These are phyloP conservation scores for Castanea mollissima DNA, from an alignment of 306 rosid genomes.

Conservation along the genomic window DNA sequence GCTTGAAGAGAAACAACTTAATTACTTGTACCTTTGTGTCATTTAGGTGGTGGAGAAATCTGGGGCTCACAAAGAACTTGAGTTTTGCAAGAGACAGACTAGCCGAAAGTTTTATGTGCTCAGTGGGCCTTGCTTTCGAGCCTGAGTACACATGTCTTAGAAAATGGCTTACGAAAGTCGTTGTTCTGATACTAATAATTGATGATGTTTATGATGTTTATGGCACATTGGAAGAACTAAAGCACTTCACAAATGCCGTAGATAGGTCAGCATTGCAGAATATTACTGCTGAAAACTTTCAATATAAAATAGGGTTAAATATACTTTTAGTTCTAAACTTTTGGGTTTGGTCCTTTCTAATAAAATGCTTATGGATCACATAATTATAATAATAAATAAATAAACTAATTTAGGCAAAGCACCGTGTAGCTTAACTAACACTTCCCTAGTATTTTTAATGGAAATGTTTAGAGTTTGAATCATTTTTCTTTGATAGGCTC, in stretches of 20 bases:
- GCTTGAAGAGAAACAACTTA: no score
- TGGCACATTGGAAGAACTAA: conserved; percentile 55
- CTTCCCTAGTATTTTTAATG: no score
- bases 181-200: conserved; percentile 38
- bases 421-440: no score
- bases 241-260: conserved; percentile 50
- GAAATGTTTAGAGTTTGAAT: no score
- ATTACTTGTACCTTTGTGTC: no score
- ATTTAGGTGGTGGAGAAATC: conserved; percentile 71
- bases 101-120: conserved; percentile 64
- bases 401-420: no score
- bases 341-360: no score
- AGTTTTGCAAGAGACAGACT: conserved; percentile 63
- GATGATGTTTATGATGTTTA: conserved; percentile 65
- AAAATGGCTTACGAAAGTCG: conserved; percentile 60
- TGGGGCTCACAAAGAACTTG: conserved; percentile 37
- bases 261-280: conserved; percentile 30
- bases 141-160: conserved; percentile 37
- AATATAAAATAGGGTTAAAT: neutral
- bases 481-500: no score
- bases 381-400: no score
- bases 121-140: conserved; percentile 46
- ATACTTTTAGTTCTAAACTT: no score
- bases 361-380: no score
- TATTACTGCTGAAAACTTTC: no score